Base-by-base conservation (phyloP, 306 rosid genomes). In the Ormosia emarginata region DNA sequence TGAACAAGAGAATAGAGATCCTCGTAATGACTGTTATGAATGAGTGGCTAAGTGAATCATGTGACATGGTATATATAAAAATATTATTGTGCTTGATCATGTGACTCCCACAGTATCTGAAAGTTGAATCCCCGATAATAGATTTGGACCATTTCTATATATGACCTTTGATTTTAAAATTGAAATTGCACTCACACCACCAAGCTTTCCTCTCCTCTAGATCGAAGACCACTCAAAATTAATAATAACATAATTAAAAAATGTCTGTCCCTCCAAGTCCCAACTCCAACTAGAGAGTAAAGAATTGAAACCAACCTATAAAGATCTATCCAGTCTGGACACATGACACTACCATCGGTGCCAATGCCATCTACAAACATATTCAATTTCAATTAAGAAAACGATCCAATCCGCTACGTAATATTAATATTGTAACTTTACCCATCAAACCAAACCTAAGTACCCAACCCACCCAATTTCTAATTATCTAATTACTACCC, bases 321-420 rank as follows among this genome's bases (percentile, higher is more conserved):
- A 85, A 85, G 84, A 82, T 82, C 65, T 82, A 86, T 82, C 82
- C 84, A 82, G 80, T 59, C 89, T 86, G 71, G 76, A 86, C 75
- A 67, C 50, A 82, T 70, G 77, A 77, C 67, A 56, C 34, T 47
- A 34, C 77, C 64, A 59, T 56, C 55, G 77, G 77, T 49, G 67
- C 77, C 79, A 77, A 71, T 49, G 67, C 77, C 79, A 77, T 82
- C 78, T 61, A 49, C 61, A 76, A 6, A 55, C 57, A 2, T 37
- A 68, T 68, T 82, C 78, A 82, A 79, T 77, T 82, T 82, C 82
- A 79, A 86, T 62, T 47, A 72, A 67, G 17, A 78, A 73, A 40
- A 49, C 34, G 18, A 64, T 77, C 71, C 74, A 81, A 71, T 46
- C 59, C 11, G 69, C 18, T 33, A 44, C 30, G 18, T 61, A 56